phyloP scores from a whole-genome alignment of 371 early-diverging fungal genomes.

The Lichtheimia ornata region DNA sequence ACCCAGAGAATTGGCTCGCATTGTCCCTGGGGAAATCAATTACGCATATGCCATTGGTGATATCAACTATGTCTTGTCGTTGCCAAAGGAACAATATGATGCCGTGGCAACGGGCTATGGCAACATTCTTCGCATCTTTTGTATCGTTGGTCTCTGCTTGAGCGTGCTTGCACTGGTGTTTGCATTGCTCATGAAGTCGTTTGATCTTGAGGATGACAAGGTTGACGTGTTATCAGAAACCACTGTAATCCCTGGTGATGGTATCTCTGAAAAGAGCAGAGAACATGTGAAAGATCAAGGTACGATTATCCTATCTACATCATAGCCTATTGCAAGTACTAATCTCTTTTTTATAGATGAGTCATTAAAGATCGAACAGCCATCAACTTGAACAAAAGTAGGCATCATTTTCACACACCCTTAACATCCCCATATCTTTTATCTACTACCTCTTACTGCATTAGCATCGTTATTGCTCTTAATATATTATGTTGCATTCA shows the following conservation, averaged over 20 bases:
- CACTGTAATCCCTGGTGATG: slow-evolving; percentile 7
- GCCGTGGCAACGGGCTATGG: slow-evolving; percentile 23
- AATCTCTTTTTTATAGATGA: no score
- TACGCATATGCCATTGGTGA: slow-evolving; percentile 12
- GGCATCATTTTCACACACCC: no score
- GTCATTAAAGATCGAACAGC: no score
- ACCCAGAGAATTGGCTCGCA: slow-evolving; percentile 29
- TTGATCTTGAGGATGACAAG: slow-evolving; percentile 20
- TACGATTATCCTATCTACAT: no score
- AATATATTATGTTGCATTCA: no score
- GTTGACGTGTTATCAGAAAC: slow-evolving; percentile 9
- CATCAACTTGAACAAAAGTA: no score
- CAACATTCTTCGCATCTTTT: slow-evolving; percentile 34
- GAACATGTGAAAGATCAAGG: neutral
- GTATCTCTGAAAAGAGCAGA: neutral
- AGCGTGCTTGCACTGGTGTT: slow-evolving; percentile 18
- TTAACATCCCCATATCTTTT: no score
- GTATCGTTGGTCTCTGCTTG: slow-evolving; percentile 32
- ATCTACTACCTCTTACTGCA: no score
- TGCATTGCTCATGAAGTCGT: slow-evolving; percentile 13
- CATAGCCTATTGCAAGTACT: no score
- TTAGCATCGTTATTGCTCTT: no score
- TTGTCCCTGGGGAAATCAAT: slow-evolving; percentile 41
- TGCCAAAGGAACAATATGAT: slow-evolving; percentile 22
- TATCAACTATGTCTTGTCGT: slow-evolving; percentile 14